A percentile compares a stretch with the other conserved stretches of the same genome.
phyloP scores from a whole-genome alignment of 306 rosid genomes.

The Quercus gilva region DNA sequence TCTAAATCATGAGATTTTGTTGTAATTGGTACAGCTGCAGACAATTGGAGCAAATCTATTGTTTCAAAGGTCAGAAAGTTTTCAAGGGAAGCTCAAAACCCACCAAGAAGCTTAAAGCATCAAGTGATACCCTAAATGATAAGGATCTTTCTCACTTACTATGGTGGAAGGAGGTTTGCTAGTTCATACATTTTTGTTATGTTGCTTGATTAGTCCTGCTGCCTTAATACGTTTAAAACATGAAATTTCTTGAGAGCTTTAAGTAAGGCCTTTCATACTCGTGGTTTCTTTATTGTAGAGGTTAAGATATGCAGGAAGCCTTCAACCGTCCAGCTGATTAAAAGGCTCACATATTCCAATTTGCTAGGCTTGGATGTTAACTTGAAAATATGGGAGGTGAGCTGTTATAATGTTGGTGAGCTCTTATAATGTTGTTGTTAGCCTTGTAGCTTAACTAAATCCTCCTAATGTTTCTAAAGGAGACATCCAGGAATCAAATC shows the following conservation, averaged over 20 bases:
- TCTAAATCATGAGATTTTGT: constrained; percentile 22
- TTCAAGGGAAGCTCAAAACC: constrained; percentile 46
- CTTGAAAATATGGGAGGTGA: constrained; percentile 81
- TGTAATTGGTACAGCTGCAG: constrained; percentile 29
- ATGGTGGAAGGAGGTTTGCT: constrained; percentile 89
- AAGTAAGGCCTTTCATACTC: constrained; percentile 12
- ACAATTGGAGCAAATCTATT: constrained; percentile 28
- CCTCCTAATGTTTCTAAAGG: too few relatives aligned
- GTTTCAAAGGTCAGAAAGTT: constrained; percentile 46
- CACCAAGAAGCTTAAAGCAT: constrained; percentile 47
- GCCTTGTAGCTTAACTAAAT: too few relatives aligned
- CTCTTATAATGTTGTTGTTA: too few relatives aligned
- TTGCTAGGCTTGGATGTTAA: constrained; percentile 74
- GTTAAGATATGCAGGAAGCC: constrained; percentile 68
- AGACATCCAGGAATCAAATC: too few relatives aligned
- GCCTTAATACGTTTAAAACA: neutral
- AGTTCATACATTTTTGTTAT: neutral
- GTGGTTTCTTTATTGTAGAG: constrained; percentile 42
- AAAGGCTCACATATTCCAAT: constrained; percentile 80
- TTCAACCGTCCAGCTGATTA: constrained; percentile 62
- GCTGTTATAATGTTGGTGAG: constrained; percentile 1
- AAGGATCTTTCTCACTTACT: constrained; percentile 65
- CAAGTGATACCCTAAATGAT: constrained; percentile 48
- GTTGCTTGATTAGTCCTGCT: neutral
- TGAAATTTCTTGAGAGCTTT: constrained; percentile 14